phyloP scores from a whole-genome alignment of 1,284 basidiomycete genomes.

The Ustilago vetiveriae region DNA sequence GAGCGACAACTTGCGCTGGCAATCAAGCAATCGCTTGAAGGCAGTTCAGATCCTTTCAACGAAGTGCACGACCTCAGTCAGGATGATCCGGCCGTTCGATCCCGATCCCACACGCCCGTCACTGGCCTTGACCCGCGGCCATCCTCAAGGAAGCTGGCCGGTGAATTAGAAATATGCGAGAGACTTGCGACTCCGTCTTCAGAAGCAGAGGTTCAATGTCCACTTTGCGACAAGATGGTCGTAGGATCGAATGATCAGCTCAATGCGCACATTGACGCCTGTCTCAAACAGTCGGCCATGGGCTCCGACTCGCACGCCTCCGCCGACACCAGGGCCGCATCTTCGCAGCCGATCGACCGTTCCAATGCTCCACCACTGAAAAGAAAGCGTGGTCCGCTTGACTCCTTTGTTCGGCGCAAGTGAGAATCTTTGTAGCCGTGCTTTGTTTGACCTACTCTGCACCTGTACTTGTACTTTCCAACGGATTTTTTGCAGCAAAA shows the following conservation, averaged over 20 bases:
- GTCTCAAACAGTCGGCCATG: constrained; percentile 25
- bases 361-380: background rate
- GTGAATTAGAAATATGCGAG: background rate
- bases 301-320: background rate
- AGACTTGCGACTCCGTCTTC: too few species aligned
- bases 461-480: constrained; percentile 6
- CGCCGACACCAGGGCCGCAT: background rate
- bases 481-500: too few species aligned
- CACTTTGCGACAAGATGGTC: constrained; percentile 31
- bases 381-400: constrained; percentile 33
- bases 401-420: constrained; percentile 32
- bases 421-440: too few species aligned
- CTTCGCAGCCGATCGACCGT: background rate
- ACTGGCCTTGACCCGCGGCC: background rate
- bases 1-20: constrained; percentile 44
- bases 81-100: constrained; percentile 7
- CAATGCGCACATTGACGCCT: constrained; percentile 50
- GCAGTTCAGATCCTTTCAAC: constrained; percentile 16
- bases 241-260: constrained; percentile 35
- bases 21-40: constrained; percentile 40
- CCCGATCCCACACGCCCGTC: constrained; percentile 1
- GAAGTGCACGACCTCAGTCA: constrained; percentile 35
- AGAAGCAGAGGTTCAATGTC: constrained; percentile 22
- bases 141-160: background rate
- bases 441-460: background rate